Base-by-base conservation (phyloP, 139 green algal species). In the Chlamydomonas asymmetrica region DNA sequence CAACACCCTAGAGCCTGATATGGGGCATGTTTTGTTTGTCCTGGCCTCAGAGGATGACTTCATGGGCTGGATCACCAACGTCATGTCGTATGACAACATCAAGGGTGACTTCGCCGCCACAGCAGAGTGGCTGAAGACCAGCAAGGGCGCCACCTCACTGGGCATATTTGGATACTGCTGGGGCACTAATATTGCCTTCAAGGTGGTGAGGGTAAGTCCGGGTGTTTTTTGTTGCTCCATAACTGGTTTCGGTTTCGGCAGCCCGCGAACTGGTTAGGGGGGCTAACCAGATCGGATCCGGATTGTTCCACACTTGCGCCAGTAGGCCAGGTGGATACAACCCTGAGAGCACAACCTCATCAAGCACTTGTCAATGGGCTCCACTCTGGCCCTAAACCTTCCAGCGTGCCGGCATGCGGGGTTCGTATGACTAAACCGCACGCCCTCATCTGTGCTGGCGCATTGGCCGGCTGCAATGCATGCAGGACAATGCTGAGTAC, bases 161-260 rank as follows among this genome's bases (percentile, higher is more conserved):
- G 79, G 67, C 34, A 61, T 39, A 49, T 38, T 78, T 10, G 79
- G 73, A 3, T 85, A 81, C 63, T 85, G 79, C 73, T 85, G 79
- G 79, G 79, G 67, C 35, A 70, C 78, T 0, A 57, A 48, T 34
- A 69, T 79, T 9, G 66, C 73, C 5, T 35, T 84, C 52, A 25
- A 32, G 23, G 71, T 73, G 2, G 76, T 54, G 4, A 52, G 64
- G 70, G 67, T 63, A 41, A 27, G 45, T 8, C 13, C n/a, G 10
- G 22, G 29, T 8, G n/a, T n/a, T n/a, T n/a, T n/a, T n/a, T n/a
- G n/a, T n/a, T n/a, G n/a, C n/a, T n/a, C n/a, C n/a, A n/a, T n/a
- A n/a, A n/a, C n/a, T n/a, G n/a, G n/a, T n/a, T n/a, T n/a, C n/a
- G n/a, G n/a, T n/a, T n/a, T n/a, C 31, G 5, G 61, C n/a, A n/a